Conservation (phyloP, 2,329 filamentous ascomycete species). For the Byssoonygena ceratinophila region DNA sequence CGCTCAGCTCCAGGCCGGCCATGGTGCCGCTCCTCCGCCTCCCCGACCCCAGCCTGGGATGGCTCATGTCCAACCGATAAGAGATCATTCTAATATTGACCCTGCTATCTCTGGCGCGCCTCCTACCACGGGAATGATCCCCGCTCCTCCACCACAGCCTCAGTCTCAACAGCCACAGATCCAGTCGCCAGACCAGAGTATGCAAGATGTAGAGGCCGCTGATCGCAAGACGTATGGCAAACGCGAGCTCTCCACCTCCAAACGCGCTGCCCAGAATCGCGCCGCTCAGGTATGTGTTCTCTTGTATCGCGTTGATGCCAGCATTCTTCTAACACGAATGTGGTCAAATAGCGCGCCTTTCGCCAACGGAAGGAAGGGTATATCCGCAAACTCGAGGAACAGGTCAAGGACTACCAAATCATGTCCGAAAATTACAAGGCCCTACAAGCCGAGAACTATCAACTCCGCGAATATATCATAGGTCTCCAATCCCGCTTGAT, state of each 20-base stretch:
- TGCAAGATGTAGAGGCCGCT: conserved; percentile 31
- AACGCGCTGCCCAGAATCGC: conserved; percentile 90
- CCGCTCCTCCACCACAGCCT: conserved; percentile 15
- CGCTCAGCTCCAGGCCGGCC: conserved; percentile 29
- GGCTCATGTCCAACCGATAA: conserved; percentile 23
- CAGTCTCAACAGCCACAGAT: conserved; percentile 19
- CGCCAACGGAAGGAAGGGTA: conserved; percentile 96
- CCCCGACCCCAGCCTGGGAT: conserved; percentile 33
- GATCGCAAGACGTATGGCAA: conserved; percentile 63
- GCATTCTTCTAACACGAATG: not conserved
- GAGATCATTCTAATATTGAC: conserved; percentile 47
- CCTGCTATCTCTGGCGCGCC: conserved; percentile 44
- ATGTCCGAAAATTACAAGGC: conserved; percentile 68
- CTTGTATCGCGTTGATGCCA: too few species aligned
- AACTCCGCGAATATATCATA: conserved; percentile 84
- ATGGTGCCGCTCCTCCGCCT: conserved; percentile 37
- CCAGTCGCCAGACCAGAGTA: conserved; percentile 1
- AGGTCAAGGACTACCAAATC: conserved; percentile 68
- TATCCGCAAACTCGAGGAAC: conserved; percentile 93
- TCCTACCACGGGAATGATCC: conserved; percentile 16
- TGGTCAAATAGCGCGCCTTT: conserved; percentile 64
- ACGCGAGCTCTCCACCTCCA: conserved; percentile 85
- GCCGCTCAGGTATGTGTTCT: conserved; percentile 71
- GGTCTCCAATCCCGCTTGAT: conserved; percentile 77
- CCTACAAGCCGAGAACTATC: conserved; percentile 81